A percentile compares a stretch with the other conserved stretches of the same genome.
Conservation (phyloP, 257 asterid genomes). For the Phtheirospermum japonicum region DNA sequence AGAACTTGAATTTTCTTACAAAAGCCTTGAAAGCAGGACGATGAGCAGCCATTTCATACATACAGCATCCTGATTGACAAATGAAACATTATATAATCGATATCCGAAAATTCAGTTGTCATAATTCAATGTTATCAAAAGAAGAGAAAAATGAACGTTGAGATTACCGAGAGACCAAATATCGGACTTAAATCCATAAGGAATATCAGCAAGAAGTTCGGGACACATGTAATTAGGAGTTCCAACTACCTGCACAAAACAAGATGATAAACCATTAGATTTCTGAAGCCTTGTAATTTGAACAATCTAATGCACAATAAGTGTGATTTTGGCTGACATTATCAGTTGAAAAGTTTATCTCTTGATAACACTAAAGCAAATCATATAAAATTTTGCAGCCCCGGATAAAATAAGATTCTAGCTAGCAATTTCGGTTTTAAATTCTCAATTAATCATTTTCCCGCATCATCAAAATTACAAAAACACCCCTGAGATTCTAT, state of each 20-base stretch:
- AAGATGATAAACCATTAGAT: constrained; percentile 23
- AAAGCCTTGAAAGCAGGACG: constrained; percentile 98
- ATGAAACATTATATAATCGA: constrained; percentile 22
- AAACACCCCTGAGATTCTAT: neutral
- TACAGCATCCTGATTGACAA: constrained; percentile 78
- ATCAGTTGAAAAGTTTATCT: neutral
- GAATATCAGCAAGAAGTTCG: constrained; percentile 97
- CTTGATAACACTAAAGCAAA: too few species aligned
- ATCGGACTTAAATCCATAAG: constrained; percentile 96
- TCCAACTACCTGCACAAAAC: constrained; percentile 76
- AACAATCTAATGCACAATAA: constrained; percentile 5
- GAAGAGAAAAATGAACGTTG: neutral
- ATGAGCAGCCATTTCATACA: constrained; percentile 99
- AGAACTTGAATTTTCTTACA: constrained; percentile 50
- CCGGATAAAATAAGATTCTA: constrained; percentile 2
- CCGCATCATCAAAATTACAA: neutral
- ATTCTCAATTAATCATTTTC: neutral
- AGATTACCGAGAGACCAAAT: constrained; percentile 96
- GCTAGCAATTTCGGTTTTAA: constrained; percentile 12
- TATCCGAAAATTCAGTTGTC: constrained; percentile 11
- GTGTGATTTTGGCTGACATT: constrained; percentile 11
- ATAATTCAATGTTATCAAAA: neutral
- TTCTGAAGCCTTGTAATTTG: constrained; percentile 21
- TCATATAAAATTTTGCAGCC: neutral
- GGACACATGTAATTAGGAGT: constrained; percentile 99